Percentiles rank a stretch among this genome's conserved stretches.
These are phyloP conservation scores for Salix viminalis DNA, from an alignment of 345 rosid species.

Conservation along the genomic window DNA sequence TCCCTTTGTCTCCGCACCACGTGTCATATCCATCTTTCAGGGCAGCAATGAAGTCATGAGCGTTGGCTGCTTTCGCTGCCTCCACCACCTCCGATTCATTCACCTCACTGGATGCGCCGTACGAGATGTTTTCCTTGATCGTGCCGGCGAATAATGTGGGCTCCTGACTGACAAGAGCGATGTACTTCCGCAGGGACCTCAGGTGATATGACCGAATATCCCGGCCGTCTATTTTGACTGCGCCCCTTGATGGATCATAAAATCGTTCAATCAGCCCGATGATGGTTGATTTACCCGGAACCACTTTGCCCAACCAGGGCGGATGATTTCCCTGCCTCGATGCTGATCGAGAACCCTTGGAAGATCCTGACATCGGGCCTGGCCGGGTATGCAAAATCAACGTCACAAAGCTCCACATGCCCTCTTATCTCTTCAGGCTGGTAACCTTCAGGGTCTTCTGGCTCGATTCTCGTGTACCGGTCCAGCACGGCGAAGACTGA, in stretches of 20 bases:
- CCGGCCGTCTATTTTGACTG: constrained; percentile 19
- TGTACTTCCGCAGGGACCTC: constrained; percentile 19
- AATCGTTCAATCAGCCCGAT: constrained; percentile 26
- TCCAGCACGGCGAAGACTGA: constrained; percentile 24
- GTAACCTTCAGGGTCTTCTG: constrained; percentile 13
- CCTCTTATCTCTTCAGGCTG: constrained; percentile 16
- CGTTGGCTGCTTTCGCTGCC: constrained; percentile 28
- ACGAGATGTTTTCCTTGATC: constrained; percentile 21
- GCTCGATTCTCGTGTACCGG: constrained; percentile 24
- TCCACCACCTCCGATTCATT: constrained; percentile 16
- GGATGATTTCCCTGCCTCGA: constrained; percentile 30
- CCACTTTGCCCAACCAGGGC: constrained; percentile 35
- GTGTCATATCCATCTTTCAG: constrained; percentile 31
- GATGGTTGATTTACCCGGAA: constrained; percentile 30
- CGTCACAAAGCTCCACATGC: constrained; percentile 8
- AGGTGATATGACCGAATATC: constrained; percentile 21
- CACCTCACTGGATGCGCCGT: constrained; percentile 2
- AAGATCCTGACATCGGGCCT: constrained; percentile 25
- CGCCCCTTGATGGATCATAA: constrained; percentile 23
- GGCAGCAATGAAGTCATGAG: constrained; percentile 27
- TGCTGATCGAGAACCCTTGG: constrained; percentile 16
- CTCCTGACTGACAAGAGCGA: constrained; percentile 32
- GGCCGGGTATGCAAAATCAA: constrained; percentile 29
- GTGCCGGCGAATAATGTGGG: constrained; percentile 22
- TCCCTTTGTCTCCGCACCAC: constrained; percentile 27